These are phyloP conservation scores for Claviceps maximensis DNA, from an alignment of 2,329 filamentous ascomycete species.

Conservation along the genomic window DNA sequence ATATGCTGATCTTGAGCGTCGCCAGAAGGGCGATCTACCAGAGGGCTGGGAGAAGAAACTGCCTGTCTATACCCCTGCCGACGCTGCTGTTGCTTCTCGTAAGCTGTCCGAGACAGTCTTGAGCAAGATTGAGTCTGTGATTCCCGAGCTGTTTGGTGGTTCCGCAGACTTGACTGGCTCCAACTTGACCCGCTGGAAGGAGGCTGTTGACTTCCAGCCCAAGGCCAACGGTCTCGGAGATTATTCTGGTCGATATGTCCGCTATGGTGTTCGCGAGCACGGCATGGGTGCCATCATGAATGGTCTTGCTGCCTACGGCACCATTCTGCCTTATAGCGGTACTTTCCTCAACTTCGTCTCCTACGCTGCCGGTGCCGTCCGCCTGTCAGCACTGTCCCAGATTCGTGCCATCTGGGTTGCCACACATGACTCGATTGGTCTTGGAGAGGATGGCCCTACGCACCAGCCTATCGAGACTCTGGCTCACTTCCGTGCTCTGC, in stretches of 20 bases:
- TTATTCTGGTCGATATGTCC: constrained; percentile 82
- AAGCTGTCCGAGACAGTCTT: constrained; percentile 95
- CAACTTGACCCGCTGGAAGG: constrained; percentile 98
- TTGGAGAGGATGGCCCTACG: constrained; percentile 95
- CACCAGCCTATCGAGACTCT: constrained; percentile 99
- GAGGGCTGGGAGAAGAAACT: constrained; percentile 94
- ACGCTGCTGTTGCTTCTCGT: constrained; percentile 77
- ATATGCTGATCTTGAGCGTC: constrained; percentile 68
- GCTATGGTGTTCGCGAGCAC: constrained; percentile 87
- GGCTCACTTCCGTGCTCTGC: constrained; percentile 94
- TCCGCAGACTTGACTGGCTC: constrained; percentile 97
- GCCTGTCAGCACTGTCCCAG: constrained; percentile 83
- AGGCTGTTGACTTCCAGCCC: constrained; percentile 93
- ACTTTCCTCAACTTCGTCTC: constrained; percentile 99
- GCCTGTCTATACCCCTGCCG: constrained; percentile 76
- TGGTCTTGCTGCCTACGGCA: constrained; percentile 90
- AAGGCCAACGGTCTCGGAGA: constrained; percentile 73
- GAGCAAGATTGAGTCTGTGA: constrained; percentile 64
- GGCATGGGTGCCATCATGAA: constrained; percentile 89
- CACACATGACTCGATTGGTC: constrained; percentile 97
- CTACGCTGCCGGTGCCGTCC: constrained; percentile 89
- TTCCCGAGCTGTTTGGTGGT: constrained; percentile 89
- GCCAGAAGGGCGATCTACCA: constrained; percentile 70
- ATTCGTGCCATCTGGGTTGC: constrained; percentile 89
- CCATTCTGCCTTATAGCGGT: constrained; percentile 82